Evolutionary conservation across 2,329 filamentous ascomycete genomes (phyloP).

Genomic region (Magnaporthiopsis incrustans): DNA sequence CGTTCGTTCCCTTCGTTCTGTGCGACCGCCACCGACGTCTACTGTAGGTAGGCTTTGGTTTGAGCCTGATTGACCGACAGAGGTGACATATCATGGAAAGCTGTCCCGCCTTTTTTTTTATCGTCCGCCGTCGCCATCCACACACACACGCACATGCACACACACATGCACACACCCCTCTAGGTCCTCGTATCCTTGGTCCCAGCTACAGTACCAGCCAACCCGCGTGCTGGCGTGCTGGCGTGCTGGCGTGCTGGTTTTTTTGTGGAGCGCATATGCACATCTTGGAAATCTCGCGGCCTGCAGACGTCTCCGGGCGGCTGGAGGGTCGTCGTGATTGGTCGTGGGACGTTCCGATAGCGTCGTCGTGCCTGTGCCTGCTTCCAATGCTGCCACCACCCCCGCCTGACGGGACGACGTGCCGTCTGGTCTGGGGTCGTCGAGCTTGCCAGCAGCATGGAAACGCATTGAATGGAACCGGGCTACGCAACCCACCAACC

Average conservation of each 20-base stretch:
- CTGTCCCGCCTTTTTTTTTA: too few relatives aligned
- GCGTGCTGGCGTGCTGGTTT: not conserved
- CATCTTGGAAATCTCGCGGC: not conserved
- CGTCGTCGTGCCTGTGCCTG: not conserved
- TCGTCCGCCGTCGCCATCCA: too few relatives aligned
- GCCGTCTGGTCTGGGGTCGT: not conserved
- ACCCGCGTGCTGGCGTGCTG: not conserved
- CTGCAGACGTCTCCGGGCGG: not conserved
- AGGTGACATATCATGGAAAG: not conserved
- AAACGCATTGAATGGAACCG: not conserved
- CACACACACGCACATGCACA: too few relatives aligned
- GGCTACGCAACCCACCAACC: too few relatives aligned
- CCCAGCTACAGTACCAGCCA: not conserved
- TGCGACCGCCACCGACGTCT: too few relatives aligned
- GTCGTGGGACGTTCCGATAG: not conserved
- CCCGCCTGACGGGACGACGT: not conserved
- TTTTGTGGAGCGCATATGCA: conserved; percentile 1
- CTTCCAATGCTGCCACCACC: not conserved
- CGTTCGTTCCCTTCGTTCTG: not conserved
- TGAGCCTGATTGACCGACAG: not conserved
- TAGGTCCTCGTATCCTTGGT: not conserved
- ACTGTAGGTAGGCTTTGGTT: not conserved
- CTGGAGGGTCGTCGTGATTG: not conserved
- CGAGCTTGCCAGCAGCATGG: not conserved
- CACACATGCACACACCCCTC: too few relatives aligned